Conservation (phyloP, 306 rosid genomes). For the Rubus idaeus region DNA sequence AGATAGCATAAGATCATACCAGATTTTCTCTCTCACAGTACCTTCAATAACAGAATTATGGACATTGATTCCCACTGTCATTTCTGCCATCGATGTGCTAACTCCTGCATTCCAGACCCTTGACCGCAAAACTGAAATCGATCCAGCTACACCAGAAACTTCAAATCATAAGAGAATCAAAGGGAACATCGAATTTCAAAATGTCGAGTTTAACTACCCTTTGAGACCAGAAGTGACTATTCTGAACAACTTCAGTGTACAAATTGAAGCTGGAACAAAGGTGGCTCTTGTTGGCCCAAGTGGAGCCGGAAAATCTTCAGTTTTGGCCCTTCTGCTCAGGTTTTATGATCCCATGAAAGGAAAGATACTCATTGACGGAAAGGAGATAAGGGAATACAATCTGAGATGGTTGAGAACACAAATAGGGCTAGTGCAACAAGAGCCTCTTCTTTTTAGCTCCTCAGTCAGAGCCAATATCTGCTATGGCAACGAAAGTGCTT, state of each 20-base stretch:
- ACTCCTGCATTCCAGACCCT: constrained; percentile 82
- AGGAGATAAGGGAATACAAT: constrained; percentile 62
- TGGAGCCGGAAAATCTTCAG: constrained; percentile 84
- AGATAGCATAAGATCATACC: constrained; percentile 79
- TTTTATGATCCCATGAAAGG: constrained; percentile 74
- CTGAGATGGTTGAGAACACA: constrained; percentile 74
- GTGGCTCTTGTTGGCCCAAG: constrained; percentile 85
- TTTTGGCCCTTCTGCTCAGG: constrained; percentile 70
- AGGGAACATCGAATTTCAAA: constrained; percentile 63
- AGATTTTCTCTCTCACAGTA: constrained; percentile 88
- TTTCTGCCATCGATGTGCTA: constrained; percentile 68
- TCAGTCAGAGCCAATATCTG: constrained; percentile 72
- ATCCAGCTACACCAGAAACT: constrained; percentile 53
- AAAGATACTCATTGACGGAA: constrained; percentile 59
- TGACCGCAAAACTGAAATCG: constrained; percentile 68
- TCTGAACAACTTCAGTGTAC: constrained; percentile 64
- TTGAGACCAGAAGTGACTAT: constrained; percentile 62
- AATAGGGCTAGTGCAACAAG: constrained; percentile 87
- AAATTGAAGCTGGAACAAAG: constrained; percentile 65
- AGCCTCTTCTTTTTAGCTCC: constrained; percentile 79
- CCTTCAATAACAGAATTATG: constrained; percentile 90
- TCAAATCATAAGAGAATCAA: constrained; percentile 44
- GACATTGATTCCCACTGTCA: constrained; percentile 81
- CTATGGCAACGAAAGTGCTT: constrained; percentile 57
- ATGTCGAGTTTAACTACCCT: constrained; percentile 63